These are phyloP conservation scores for Fimicolochytrium jonesii DNA, from an alignment of 192 early-diverging fungal genomes.

Conservation along the genomic window DNA sequence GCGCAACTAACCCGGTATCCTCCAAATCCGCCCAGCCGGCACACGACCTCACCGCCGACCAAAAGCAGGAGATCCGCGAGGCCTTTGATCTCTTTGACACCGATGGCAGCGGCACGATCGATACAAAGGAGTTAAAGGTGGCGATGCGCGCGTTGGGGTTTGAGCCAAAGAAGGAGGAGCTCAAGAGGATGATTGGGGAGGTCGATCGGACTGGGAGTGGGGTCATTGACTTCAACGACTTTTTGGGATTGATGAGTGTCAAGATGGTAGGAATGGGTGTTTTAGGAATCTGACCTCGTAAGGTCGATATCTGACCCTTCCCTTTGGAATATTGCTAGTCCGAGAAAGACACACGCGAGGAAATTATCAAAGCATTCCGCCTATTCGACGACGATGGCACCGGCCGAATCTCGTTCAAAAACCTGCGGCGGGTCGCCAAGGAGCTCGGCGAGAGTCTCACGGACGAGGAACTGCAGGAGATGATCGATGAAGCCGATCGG, in stretches of 20 bases:
- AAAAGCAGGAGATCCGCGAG: constrained; percentile 66
- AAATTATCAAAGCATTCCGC: constrained; percentile 71
- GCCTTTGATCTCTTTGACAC: constrained; percentile 66
- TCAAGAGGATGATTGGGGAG: constrained; percentile 55
- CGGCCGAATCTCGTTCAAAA: constrained; percentile 70
- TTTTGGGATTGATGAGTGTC: constrained; percentile 58
- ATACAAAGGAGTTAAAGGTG: constrained; percentile 66
- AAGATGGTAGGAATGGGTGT: no score
- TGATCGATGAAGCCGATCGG: constrained; percentile 74
- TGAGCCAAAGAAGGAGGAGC: constrained; percentile 51
- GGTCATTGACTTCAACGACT: constrained; percentile 69
- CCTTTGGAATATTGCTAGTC: no score
- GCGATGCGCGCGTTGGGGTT: constrained; percentile 61
- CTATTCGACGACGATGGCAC: constrained; percentile 76
- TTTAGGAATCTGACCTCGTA: no score
- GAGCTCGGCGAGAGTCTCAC: constrained; percentile 68
- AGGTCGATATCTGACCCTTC: no score
- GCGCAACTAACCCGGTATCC: not conserved
- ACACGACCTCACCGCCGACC: constrained; percentile 50
- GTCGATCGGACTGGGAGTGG: constrained; percentile 53
- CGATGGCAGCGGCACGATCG: constrained; percentile 56
- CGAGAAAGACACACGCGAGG: constrained; percentile 62
- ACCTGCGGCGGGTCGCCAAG: constrained; percentile 61
- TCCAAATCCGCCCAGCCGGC: no score
- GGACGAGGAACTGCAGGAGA: constrained; percentile 69